phyloP scores from a whole-genome alignment of 75 land plant genomes.

The Cupressus sempervirens region DNA sequence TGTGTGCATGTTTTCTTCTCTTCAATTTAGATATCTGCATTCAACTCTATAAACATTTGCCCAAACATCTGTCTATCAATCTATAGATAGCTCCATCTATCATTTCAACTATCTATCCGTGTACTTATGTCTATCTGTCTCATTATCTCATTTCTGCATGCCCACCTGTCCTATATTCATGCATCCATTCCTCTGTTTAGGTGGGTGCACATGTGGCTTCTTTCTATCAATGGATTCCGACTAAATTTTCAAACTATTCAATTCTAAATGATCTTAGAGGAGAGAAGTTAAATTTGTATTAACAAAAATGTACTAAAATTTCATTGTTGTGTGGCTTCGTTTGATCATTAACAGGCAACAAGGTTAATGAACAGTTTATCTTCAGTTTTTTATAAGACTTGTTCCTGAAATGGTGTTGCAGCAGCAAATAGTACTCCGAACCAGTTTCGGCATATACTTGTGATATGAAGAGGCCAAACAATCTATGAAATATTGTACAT shows the following conservation, averaged over 20 bases:
- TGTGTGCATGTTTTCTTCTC: neutral
- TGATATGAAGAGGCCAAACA: neutral
- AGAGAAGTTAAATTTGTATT: neutral
- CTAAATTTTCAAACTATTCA: neutral
- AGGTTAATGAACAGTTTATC: neutral
- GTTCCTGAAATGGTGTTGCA: neutral
- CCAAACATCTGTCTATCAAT: neutral
- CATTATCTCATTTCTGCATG: neutral
- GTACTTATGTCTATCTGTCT: neutral
- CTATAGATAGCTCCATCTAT: neutral
- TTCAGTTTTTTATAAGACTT: neutral
- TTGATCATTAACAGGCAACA: neutral
- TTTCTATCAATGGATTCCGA: neutral
- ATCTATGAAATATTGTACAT: neutral
- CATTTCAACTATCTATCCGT: neutral
- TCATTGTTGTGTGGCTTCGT: neutral
- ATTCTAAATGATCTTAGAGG: neutral
- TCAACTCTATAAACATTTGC: neutral
- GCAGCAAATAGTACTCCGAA: neutral
- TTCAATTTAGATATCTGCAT: neutral
- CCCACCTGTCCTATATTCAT: neutral
- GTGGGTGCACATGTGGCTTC: neutral
- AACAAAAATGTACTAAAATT: neutral
- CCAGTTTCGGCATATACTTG: neutral
- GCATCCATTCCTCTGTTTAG: neutral